Conservation (phyloP, 441 rosid species). For the Dalechampia spathulata region DNA sequence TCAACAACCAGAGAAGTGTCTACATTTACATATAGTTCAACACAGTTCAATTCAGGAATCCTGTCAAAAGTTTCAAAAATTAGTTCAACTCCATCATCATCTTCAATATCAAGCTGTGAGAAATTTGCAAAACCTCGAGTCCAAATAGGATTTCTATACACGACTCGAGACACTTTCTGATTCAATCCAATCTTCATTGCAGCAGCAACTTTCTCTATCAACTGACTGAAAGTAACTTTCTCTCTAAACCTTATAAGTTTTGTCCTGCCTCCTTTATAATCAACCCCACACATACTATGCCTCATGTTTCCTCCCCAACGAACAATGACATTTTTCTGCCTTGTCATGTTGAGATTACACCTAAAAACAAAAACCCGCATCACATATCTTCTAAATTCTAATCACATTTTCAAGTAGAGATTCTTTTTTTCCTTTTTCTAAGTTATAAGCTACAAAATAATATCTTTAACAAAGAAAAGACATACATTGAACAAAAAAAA, state of each 20-base stretch:
- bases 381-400: no score
- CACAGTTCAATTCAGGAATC: not conserved
- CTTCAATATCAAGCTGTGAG: constrained; percentile 1
- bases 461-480: no score
- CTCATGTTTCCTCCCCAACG: constrained; percentile 1
- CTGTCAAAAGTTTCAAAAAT: not conserved
- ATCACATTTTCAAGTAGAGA: not conserved
- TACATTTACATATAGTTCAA: not conserved
- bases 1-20: not conserved
- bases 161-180: not conserved
- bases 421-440: no score
- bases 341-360: not conserved
- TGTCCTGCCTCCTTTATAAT: not conserved
- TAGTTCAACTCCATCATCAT: constrained; percentile 6
- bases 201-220: not conserved
- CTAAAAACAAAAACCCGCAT: no score
- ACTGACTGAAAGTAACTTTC: not conserved
- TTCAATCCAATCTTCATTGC: constrained; percentile 1
- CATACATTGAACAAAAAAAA: no score
- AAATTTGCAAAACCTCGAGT: not conserved
- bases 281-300: not conserved
- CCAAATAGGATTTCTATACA: not conserved
- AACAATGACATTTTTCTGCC: not conserved
- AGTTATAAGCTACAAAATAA: no score
- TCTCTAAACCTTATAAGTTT: not conserved